These are phyloP conservation scores for Rhodotorula glutinis DNA, from an alignment of 1,284 basidiomycete species.

Conservation along the genomic window DNA sequence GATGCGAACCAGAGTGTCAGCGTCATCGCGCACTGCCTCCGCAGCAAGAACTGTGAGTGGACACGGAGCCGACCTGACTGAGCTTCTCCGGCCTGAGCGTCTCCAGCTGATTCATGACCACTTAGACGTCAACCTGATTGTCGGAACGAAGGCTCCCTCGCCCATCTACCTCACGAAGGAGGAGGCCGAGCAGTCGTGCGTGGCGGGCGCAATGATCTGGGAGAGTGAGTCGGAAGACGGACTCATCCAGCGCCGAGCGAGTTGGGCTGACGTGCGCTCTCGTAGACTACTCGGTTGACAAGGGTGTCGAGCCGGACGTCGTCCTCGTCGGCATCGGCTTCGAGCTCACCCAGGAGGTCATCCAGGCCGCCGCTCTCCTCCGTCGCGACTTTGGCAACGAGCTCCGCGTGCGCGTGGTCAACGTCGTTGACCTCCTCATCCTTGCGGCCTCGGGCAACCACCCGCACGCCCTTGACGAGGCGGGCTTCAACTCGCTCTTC, in stretches of 20 bases:
- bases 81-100: too few species aligned
- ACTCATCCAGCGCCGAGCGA: not conserved
- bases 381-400: conserved; percentile 46
- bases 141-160: conserved; percentile 65
- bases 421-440: conserved; percentile 66
- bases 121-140: conserved; percentile 69
- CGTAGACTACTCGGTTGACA: conserved; percentile 51
- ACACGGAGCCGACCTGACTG: too few species aligned
- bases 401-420: conserved; percentile 46
- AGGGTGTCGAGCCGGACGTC: conserved; percentile 54
- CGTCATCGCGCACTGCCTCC: conserved; percentile 70
- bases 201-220: conserved; percentile 52
- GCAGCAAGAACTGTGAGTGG: conserved; percentile 66
- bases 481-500: conserved; percentile 54
- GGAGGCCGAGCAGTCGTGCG: conserved; percentile 49
- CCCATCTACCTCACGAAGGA: conserved; percentile 47
- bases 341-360: conserved; percentile 53
- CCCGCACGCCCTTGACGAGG: conserved; percentile 68
- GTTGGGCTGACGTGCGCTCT: not conserved
- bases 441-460: conserved; percentile 63
- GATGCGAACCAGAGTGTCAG: conserved; percentile 81
- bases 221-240: conserved; percentile 23
- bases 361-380: conserved; percentile 46
- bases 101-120: too few species aligned
- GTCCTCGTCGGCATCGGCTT: conserved; percentile 47